These are phyloP conservation scores for Thielaviopsis populi DNA, from an alignment of 2,329 filamentous ascomycete genomes.

Conservation along the genomic window DNA sequence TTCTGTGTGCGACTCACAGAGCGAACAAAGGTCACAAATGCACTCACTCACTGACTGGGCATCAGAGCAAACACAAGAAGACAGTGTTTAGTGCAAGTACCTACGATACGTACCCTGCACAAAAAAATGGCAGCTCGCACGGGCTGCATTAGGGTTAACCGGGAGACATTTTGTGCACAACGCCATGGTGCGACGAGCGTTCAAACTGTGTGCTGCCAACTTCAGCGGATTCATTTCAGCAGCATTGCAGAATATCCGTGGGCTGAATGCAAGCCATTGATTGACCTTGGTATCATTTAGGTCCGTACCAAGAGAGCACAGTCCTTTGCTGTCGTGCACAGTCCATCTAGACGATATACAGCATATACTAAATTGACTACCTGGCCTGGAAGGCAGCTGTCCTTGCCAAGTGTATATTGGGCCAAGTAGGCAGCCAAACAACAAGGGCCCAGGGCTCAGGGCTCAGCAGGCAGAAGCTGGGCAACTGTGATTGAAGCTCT, in stretches of 20 bases:
- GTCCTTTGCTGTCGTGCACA: not conserved
- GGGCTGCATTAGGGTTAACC: not conserved
- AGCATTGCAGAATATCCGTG: not conserved
- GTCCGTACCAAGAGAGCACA: not conserved
- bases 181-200: not conserved
- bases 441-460: not conserved
- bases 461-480: not conserved
- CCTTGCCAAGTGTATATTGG: not conserved
- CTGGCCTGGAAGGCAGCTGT: not conserved
- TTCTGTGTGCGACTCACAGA: too few relatives aligned
- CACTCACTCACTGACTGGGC: too few relatives aligned
- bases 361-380: not conserved
- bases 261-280: not conserved
- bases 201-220: not conserved
- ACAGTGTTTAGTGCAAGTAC: too few relatives aligned
- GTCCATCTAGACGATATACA: not conserved
- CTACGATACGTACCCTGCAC: too few relatives aligned
- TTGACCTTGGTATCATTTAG: not conserved
- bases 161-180: not conserved
- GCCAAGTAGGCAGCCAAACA: not conserved
- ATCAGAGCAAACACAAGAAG: too few relatives aligned
- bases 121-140: too few relatives aligned
- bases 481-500: not conserved
- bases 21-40: too few relatives aligned
- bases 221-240: not conserved